These are phyloP conservation scores for Lachnellula subtilissima DNA, from an alignment of 2,329 filamentous ascomycete genomes.

Conservation along the genomic window DNA sequence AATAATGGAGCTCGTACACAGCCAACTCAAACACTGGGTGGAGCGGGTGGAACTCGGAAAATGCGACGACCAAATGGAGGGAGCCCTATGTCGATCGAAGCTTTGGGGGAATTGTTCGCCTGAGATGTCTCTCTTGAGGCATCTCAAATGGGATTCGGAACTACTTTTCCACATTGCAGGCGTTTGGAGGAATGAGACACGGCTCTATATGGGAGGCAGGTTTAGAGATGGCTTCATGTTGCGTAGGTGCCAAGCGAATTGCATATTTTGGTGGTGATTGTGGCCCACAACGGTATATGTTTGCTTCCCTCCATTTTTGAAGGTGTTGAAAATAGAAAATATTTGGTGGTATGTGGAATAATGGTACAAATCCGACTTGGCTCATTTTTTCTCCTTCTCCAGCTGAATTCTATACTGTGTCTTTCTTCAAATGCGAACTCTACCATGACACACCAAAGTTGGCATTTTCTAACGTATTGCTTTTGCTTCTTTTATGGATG, in stretches of 20 bases:
- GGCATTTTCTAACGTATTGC: not conserved
- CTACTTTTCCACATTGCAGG: conserved; percentile 5
- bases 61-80: conserved; percentile 21
- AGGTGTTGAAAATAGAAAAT: not conserved
- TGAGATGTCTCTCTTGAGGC: not conserved
- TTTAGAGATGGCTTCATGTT: conserved; percentile 3
- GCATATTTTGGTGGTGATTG: conserved; percentile 4
- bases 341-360: no score
- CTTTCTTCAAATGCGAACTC: no score
- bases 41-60: conserved; percentile 3
- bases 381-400: no score
- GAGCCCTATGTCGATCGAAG: conserved; percentile 32
- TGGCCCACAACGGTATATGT: not conserved
- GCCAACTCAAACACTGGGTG: conserved; percentile 4
- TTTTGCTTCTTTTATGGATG: no score
- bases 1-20: conserved; percentile 18
- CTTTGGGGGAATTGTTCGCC: conserved; percentile 19
- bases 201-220: not conserved
- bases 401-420: no score
- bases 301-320: not conserved
- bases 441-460: not conserved
- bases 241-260: conserved; percentile 1
- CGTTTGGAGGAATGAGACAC: conserved; percentile 1
- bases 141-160: conserved; percentile 1
- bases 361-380: no score